These are phyloP conservation scores for Citrus maxima DNA, from an alignment of 345 rosid genomes.

Conservation along the genomic window DNA sequence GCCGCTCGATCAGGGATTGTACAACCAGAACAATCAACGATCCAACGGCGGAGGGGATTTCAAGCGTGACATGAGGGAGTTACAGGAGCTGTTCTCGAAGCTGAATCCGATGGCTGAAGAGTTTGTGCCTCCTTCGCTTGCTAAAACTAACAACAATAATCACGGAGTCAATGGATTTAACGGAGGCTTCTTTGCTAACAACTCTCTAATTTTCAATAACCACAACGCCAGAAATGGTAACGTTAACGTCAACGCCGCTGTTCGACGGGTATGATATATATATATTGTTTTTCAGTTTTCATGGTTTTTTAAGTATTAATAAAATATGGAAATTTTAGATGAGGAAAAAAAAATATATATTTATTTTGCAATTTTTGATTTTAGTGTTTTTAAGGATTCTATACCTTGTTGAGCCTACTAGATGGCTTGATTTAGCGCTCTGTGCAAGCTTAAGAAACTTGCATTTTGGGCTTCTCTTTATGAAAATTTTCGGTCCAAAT, in stretches of 20 bases:
- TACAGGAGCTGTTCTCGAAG: conserved; percentile 84
- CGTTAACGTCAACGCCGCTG: conserved; percentile 38
- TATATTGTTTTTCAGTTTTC: not conserved
- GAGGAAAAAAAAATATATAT: not conserved
- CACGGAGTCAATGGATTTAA: conserved; percentile 30
- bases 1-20: conserved; percentile 34
- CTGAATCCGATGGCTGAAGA: conserved; percentile 93
- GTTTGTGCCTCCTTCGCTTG: conserved; percentile 81
- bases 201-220: conserved; percentile 20
- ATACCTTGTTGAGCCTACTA: not conserved
- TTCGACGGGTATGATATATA: conserved; percentile 44
- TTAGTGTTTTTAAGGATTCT: not conserved
- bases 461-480: not conserved
- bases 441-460: not conserved
- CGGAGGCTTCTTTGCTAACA: conserved; percentile 43
- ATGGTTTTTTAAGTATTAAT: conserved; percentile 2
- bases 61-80: conserved; percentile 67
- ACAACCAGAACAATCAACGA: conserved; percentile 20
- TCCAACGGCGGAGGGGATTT: conserved; percentile 44
- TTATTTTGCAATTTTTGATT: not conserved
- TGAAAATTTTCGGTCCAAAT: not conserved
- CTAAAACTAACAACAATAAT: conserved; percentile 26
- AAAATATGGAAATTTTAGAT: not conserved
- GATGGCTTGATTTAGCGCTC: not conserved
- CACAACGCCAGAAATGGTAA: conserved; percentile 33